Percentiles rank a stretch among this genome's conserved stretches.
Evolutionary conservation across 129 eudicot species (phyloP).

Genomic region (Mikania micrantha): DNA sequence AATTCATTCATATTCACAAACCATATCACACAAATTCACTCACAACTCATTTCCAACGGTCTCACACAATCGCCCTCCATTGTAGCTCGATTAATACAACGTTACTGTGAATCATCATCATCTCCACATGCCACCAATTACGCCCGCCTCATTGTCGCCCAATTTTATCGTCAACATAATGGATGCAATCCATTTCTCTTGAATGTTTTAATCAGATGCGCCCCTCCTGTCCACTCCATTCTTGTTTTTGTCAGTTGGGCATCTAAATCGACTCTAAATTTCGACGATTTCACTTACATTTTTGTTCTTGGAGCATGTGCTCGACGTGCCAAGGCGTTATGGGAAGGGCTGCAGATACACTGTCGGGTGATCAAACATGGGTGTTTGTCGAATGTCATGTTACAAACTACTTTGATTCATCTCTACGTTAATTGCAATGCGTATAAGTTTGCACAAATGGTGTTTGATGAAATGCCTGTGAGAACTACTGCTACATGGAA

Average conservation of each 20-base stretch:
- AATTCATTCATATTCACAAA: constrained; percentile 13
- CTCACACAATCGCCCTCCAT: constrained; percentile 21
- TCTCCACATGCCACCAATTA: constrained; percentile 17
- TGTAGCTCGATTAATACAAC: constrained; percentile 23
- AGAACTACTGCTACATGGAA: constrained; percentile 44
- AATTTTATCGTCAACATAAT: constrained; percentile 13
- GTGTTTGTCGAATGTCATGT: constrained; percentile 19
- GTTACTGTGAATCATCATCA: constrained; percentile 13
- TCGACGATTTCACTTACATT: constrained; percentile 39
- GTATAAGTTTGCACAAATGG: constrained; percentile 28
- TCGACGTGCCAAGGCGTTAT: constrained; percentile 23
- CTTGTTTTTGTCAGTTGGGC: constrained; percentile 30
- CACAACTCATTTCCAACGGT: constrained; percentile 32
- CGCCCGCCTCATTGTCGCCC: constrained; percentile 32
- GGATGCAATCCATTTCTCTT: constrained; percentile 18
- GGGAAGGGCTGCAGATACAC: constrained; percentile 42
- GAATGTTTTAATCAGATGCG: constrained; percentile 42
- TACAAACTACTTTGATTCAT: constrained; percentile 44
- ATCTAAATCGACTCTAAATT: constrained; percentile 12
- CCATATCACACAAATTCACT: constrained; percentile 38
- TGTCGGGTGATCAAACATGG: constrained; percentile 35
- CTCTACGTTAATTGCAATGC: constrained; percentile 30
- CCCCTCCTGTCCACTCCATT: constrained; percentile 33
- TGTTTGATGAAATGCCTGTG: constrained; percentile 50
- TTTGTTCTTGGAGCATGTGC: constrained; percentile 58